Evolutionary conservation across 2,329 filamentous ascomycete genomes (phyloP).

Genomic region (Aspergillus pseudoglaucus): DNA sequence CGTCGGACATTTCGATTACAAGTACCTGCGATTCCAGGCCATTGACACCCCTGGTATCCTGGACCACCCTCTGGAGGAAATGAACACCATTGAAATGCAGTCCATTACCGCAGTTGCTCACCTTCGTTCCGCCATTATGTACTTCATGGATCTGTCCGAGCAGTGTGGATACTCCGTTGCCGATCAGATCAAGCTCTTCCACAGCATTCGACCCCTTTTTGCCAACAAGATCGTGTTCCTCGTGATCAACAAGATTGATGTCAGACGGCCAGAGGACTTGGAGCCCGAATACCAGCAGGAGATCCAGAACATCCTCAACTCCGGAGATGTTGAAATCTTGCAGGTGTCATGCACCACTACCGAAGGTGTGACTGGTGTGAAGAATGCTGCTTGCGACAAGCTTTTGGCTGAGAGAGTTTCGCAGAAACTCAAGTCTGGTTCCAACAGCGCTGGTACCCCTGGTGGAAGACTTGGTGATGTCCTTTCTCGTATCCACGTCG

Average conservation of each 20-base stretch:
- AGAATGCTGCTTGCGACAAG: conserved; percentile 89
- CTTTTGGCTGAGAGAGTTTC: conserved; percentile 88
- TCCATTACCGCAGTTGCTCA: conserved; percentile 97
- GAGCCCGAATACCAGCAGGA: conserved; percentile 70
- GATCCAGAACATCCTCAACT: conserved; percentile 72
- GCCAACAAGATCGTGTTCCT: conserved; percentile 96
- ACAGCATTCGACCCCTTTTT: conserved; percentile 94
- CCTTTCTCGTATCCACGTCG: conserved; percentile 90
- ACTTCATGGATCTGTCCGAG: conserved; percentile 97
- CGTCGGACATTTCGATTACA: conserved; percentile 96
- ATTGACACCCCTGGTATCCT: conserved; percentile 99
- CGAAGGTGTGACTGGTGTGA: conserved; percentile 88
- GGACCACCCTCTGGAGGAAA: conserved; percentile 95
- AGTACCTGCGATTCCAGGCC: conserved; percentile 81
- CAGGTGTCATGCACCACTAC: conserved; percentile 92
- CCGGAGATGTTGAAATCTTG: conserved; percentile 84
- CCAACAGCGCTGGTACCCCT: conserved; percentile 68
- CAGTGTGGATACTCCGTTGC: conserved; percentile 92
- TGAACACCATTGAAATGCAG: conserved; percentile 99
- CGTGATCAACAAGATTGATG: conserved; percentile 97
- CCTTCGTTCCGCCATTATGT: conserved; percentile 86
- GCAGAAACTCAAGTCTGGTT: conserved; percentile 87
- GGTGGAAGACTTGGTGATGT: conserved; percentile 83
- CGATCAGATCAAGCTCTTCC: conserved; percentile 90
- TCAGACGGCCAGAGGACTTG: conserved; percentile 79